Evolutionary conservation across 208 protist species (phyloP).

Genomic region (Angomonas deanei): DNA sequence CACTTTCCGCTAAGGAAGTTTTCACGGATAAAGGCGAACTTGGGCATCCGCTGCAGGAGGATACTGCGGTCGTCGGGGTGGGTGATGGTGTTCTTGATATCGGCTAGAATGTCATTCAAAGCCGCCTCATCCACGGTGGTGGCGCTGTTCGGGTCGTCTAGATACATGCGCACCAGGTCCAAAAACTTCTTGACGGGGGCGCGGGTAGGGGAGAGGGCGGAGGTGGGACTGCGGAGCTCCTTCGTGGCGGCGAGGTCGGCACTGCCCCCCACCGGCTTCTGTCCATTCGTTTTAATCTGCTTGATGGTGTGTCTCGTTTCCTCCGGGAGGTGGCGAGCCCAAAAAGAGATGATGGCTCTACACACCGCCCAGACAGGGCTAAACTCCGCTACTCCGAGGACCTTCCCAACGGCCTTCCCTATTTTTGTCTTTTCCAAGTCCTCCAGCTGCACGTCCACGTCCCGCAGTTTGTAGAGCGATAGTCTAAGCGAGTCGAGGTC

Average conservation of each 20-base stretch:
- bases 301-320: constrained; percentile 54
- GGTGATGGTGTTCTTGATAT: constrained; percentile 39
- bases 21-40: constrained; percentile 65
- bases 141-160: constrained; percentile 49
- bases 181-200: constrained; percentile 23
- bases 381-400: constrained; percentile 34
- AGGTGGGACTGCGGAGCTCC: background rate
- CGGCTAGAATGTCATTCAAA: constrained; percentile 40
- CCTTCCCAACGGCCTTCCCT: constrained; percentile 62
- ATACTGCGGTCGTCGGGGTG: constrained; percentile 78
- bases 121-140: constrained; percentile 19
- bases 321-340: constrained; percentile 48
- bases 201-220: background rate
- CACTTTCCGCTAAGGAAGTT: constrained; percentile 90
- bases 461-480: constrained; percentile 48
- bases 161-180: constrained; percentile 34
- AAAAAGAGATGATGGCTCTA: constrained; percentile 65
- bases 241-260: background rate
- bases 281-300: background rate
- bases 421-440: constrained; percentile 68
- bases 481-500: constrained; percentile 36
- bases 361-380: constrained; percentile 60
- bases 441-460: constrained; percentile 36
- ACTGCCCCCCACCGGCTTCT: background rate
- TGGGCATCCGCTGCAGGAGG: constrained; percentile 82